A percentile compares a stretch with the other conserved stretches of the same genome.
These are phyloP conservation scores for Westerdykella aurantiaca DNA, from an alignment of 2,329 filamentous ascomycete species.

Conservation along the genomic window DNA sequence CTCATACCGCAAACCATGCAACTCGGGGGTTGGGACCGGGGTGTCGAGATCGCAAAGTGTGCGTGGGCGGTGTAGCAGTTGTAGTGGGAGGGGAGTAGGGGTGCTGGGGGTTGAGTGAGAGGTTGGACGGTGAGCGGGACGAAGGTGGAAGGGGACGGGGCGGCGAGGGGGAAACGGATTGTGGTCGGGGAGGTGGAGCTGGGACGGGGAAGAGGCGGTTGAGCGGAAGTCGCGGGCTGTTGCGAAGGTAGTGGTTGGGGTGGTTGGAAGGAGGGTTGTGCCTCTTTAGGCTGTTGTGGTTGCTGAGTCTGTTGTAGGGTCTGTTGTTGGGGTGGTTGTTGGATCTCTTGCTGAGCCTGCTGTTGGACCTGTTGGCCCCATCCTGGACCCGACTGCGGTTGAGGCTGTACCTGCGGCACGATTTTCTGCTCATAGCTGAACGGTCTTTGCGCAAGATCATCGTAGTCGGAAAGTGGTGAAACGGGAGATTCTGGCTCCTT, in stretches of 20 bases:
- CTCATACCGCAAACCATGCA: constrained; percentile 12
- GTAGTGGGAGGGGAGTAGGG: constrained; percentile 10
- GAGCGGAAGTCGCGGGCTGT: neutral
- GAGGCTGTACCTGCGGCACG: neutral
- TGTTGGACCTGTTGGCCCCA: neutral
- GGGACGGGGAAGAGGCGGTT: neutral
- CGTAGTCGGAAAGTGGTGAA: constrained; percentile 19
- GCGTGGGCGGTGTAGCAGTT: constrained; percentile 11
- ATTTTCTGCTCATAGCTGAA: constrained; percentile 21
- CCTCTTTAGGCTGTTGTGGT: too few species aligned
- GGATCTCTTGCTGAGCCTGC: neutral
- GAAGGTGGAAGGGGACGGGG: too few species aligned
- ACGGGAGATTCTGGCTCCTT: constrained; percentile 7
- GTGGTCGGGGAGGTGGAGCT: too few species aligned
- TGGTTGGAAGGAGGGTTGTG: too few species aligned
- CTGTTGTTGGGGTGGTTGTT: too few species aligned
- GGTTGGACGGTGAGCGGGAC: neutral
- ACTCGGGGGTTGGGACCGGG: constrained; percentile 7
- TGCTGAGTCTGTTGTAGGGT: too few species aligned
- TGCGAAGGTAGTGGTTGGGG: neutral
- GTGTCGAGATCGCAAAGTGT: constrained; percentile 8
- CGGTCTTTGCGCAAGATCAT: constrained; percentile 11
- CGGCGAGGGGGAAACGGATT: too few species aligned
- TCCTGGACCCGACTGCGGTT: neutral
- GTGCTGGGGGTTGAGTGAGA: constrained; percentile 1